Base-by-base conservation (phyloP, 2,329 filamentous ascomycete genomes). In the Drechslerella coelobrocha region DNA sequence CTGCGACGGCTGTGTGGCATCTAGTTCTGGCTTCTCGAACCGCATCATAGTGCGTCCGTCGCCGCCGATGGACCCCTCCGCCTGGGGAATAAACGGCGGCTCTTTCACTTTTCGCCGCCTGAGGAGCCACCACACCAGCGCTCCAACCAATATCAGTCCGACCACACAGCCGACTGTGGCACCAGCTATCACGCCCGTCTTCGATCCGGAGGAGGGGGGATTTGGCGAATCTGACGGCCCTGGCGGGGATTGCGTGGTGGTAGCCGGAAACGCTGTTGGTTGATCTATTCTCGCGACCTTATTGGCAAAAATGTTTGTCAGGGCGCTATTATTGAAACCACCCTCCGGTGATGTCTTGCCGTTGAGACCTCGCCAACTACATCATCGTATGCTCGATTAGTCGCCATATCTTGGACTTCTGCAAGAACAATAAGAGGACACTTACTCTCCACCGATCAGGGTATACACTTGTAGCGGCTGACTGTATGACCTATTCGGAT, bases 11-110 rank as follows among this genome's bases (percentile, higher is more conserved):
- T 37, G 14, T 23, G 19, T 37, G 2, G 39, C 51, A 34, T 71
- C 66, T 39, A 71, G 19, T 53, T 71, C 66, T 23, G 66, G 59
- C 37, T 71, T 71, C 47, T 63, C 66, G 17, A 54, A 71, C 52
- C 59, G 34, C 39, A 39, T 61, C 63, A 61, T 68, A 19, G 10
- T 24, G 9, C 52, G 10, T 55, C 52, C 52, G 19, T 10, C 48
- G 37, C 12, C 17, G 10, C 0, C 48, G 29, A 6, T 45, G 21
- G 47, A 19, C 1, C 45, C 56, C 7, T 37, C 52, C 5, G 52
- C 43, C 26, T 34, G 12, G 19, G 65, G 65, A 14, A 62, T 61
- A 23, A 9, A 29, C 14, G 65, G 65, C 1, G 54, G 26, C 6
- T 69, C 65, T 12, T 61, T n/a, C 19, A 10, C 21, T 41, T 26